Evolutionary conservation across 2,329 filamentous ascomycete species (phyloP).

Genomic region (Exophiala sp.): DNA sequence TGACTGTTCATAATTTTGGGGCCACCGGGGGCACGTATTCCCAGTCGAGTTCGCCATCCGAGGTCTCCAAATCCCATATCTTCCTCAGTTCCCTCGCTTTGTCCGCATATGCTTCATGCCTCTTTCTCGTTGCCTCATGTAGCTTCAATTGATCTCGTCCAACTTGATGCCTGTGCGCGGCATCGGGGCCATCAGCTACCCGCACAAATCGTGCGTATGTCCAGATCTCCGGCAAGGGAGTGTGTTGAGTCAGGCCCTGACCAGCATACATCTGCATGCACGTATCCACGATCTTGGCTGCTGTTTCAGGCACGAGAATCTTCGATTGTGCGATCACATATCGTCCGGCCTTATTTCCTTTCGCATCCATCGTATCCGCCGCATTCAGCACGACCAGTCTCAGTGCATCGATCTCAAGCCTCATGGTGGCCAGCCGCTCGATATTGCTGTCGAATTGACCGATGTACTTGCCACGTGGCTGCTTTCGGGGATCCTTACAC

Average conservation of each 20-base stretch:
- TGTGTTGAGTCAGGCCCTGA: conserved; percentile 79
- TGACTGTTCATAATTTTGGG: too few relatives aligned
- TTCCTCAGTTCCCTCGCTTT: background rate
- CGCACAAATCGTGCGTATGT: conserved; percentile 69
- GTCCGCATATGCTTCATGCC: background rate
- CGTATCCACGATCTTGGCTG: conserved; percentile 23
- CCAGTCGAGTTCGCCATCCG: too few relatives aligned
- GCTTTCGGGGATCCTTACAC: conserved; percentile 78
- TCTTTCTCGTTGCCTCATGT: background rate
- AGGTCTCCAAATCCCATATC: too few relatives aligned
- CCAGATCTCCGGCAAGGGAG: conserved; percentile 70
- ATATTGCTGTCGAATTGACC: conserved; percentile 81
- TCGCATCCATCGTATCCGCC: conserved; percentile 79
- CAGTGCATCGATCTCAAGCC: conserved; percentile 80
- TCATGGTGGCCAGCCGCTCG: conserved; percentile 78
- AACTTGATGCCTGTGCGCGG: conserved; percentile 66
- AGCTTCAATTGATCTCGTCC: conserved; percentile 30
- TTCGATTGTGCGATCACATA: conserved; percentile 60
- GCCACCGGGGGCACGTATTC: too few relatives aligned
- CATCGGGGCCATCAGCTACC: conserved; percentile 80
- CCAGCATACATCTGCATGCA: conserved; percentile 54
- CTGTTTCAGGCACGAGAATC: conserved; percentile 10
- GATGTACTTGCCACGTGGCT: conserved; percentile 76
- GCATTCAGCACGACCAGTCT: conserved; percentile 82
- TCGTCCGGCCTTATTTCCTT: conserved; percentile 76